Evolutionary conservation across 805 yeast species (phyloP), one percentile per base, ranked within the genome.

Genomic region (Myxozyma lipomycoides): DNA sequence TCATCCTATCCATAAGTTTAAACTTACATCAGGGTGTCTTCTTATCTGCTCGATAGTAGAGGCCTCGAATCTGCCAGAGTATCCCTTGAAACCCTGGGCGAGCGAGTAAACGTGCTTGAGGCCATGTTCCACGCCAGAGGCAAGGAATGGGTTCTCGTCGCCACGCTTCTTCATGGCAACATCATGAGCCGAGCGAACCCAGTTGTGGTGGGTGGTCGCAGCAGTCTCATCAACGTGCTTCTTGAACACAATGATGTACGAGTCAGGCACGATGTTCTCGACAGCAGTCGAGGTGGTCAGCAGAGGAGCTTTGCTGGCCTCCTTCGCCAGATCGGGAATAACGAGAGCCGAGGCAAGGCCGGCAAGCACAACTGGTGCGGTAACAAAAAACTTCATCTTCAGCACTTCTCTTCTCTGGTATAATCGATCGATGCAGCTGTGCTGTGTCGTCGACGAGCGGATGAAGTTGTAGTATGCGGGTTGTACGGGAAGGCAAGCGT

Each of bases 211-310:
- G 74, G 79, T 77, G 37, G 73, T 71, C 28, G 78, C 72, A 52
- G 78, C 78, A 34, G 78, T 78, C 23, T 75, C 68, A 21, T 77
- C 63, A 30, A 81, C 73, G 46, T 73, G 78, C 48, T 79, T 78
- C 73, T 88, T 89, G 73, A 91, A 82, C 45, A 90, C 89, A 61
- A 93, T 73, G 58, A 93, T 90, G 74, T 88, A 93, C 63, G 83
- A 82, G 72, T 84, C 77, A 34, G 89, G 83, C 28, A 61, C 49
- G 49, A 56, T 41, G 53, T 56, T 45, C 51, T 51, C 58, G 9
- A 45, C 53, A 10, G 77, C 77, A 26, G 70, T 55, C 42, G 70
- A 71, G 43, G 76, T 67, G 35, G 75, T 64, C 52, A 79, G 61
- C 36, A 83, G 62, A 4, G 84, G 81, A 15, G 67, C 63, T 46